Conservation (phyloP, 257 asterid species). For the Plantago major region DNA sequence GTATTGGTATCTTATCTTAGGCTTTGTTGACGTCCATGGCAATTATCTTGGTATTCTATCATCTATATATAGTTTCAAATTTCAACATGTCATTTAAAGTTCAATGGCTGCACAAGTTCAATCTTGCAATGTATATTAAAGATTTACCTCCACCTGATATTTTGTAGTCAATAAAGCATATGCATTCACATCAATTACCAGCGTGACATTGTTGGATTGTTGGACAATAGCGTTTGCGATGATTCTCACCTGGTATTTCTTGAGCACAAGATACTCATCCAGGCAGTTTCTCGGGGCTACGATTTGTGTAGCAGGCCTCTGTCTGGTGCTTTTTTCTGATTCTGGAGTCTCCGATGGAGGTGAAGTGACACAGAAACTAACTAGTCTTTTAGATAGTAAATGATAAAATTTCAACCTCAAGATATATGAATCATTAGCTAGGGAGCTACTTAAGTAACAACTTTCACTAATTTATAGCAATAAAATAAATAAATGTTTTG, state of each 20-base stretch:
- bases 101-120: background rate
- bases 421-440: too few species aligned
- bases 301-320: slow-evolving; percentile 55
- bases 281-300: slow-evolving; percentile 65
- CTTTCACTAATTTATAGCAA: background rate
- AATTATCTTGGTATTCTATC: slow-evolving; percentile 50
- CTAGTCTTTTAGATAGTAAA: too few species aligned
- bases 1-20: slow-evolving; percentile 69
- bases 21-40: slow-evolving; percentile 67
- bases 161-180: slow-evolving; percentile 70
- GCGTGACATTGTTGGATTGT: slow-evolving; percentile 71
- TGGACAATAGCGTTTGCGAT: slow-evolving; percentile 74
- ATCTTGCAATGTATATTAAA: background rate
- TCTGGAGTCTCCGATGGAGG: slow-evolving; percentile 54
- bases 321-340: slow-evolving; percentile 62
- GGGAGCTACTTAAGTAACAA: too few species aligned
- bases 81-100: background rate
- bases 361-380: slow-evolving; percentile 1
- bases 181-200: slow-evolving; percentile 71
- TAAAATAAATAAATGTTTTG: too few species aligned
- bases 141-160: background rate
- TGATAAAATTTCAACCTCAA: too few species aligned
- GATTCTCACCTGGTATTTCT: slow-evolving; percentile 55
- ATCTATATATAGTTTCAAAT: background rate
- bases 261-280: slow-evolving; percentile 50